Evolutionary conservation across 768 basidiomycete species (phyloP), one percentile per base, ranked within the genome.

Genomic region (Lactarius akahatsu): DNA sequence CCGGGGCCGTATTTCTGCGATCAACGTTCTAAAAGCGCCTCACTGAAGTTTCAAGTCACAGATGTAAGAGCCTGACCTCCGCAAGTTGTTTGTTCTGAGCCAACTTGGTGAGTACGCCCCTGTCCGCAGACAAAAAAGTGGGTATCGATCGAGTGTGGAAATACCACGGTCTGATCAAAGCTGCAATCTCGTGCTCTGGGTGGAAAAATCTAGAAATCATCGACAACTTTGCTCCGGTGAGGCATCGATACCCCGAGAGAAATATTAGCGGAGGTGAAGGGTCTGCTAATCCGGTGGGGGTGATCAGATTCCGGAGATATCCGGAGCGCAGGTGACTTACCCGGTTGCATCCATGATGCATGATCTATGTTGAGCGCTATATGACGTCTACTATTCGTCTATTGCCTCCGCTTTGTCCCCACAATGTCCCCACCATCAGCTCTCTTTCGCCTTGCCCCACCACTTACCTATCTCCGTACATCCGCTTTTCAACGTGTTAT

Each of bases 331-430:
- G 45, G 36, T 62, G 55, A 38, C n/a, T n/a, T n/a, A n/a, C n/a
- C n/a, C n/a, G n/a, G n/a, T n/a, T n/a, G n/a, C n/a, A n/a, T n/a
- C n/a, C n/a, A n/a, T n/a, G n/a, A n/a, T n/a, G n/a, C n/a, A n/a
- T n/a, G n/a, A n/a, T n/a, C n/a, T n/a, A n/a, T n/a, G n/a, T n/a
- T n/a, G n/a, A n/a, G n/a, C n/a, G n/a, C n/a, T 50, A 16, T 47
- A 18, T 66, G 65, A 66, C 65, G 61, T 66, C 65, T 58, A 26
- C 32, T 11, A 13, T 52, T 38, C 52, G 16, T 26, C 13, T 40
- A 45, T 55, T 57, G 45, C 55, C 28, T 52, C 56, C 61, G 54
- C 55, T 23, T 57, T 5, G 43, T 47, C 65, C 65, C 26, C 65
- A 41, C 56, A 66, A 62, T 61, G 50, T 34, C 63, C 63, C 9